Percentiles rank a stretch among this genome's conserved stretches.
Conservation (phyloP, 345 rosid species). For the Heritiera fomes region DNA sequence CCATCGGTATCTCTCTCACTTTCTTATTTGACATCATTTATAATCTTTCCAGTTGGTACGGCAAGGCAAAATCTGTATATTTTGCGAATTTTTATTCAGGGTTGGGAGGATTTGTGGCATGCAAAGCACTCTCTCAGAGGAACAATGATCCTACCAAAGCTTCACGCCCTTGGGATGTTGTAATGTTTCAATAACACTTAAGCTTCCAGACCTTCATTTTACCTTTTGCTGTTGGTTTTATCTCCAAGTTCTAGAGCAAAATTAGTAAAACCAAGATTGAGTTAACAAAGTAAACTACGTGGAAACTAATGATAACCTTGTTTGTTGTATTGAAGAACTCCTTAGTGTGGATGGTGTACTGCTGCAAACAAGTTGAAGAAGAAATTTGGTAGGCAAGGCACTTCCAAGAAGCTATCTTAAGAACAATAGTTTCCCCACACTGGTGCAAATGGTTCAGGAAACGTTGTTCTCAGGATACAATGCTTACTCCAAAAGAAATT, state of each 20-base stretch:
- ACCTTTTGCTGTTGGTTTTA: background rate
- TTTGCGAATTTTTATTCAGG: slow-evolving; percentile 51
- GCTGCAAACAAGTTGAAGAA: too few species aligned
- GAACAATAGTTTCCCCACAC: too few species aligned
- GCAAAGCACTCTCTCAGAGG: slow-evolving; percentile 87
- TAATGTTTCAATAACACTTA: slow-evolving; percentile 33
- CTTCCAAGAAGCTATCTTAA: too few species aligned
- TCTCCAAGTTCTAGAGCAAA: background rate
- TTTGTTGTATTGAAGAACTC: too few species aligned
- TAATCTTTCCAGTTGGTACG: slow-evolving; percentile 18
- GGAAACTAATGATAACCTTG: background rate
- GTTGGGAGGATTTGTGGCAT: slow-evolving; percentile 94
- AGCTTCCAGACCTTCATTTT: background rate
- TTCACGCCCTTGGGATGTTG: slow-evolving; percentile 97
- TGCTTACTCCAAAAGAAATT: too few species aligned
- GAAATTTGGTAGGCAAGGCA: too few species aligned
- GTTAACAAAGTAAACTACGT: background rate
- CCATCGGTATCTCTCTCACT: slow-evolving; percentile 60
- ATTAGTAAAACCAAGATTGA: background rate
- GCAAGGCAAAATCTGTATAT: slow-evolving; percentile 11
- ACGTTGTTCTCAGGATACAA: too few species aligned
- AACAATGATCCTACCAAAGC: slow-evolving; percentile 88
- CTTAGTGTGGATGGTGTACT: too few species aligned
- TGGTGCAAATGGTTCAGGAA: too few species aligned
- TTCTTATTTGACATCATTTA: slow-evolving; percentile 14